Evolutionary conservation across 1,284 basidiomycete species (phyloP).

Genomic region (Tylopilus sp.): DNA sequence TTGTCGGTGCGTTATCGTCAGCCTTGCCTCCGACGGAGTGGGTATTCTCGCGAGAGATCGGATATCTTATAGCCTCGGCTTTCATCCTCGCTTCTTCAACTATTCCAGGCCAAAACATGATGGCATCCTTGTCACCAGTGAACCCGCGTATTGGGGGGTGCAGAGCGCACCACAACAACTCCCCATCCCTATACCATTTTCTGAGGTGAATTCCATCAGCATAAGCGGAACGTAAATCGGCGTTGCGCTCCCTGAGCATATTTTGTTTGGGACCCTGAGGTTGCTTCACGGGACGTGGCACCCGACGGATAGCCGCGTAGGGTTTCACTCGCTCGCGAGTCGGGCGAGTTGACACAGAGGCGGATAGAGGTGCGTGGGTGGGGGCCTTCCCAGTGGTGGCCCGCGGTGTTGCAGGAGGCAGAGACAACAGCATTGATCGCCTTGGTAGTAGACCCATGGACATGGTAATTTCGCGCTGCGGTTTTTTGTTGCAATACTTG

Average conservation of each 20-base stretch:
- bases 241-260: conserved; percentile 57
- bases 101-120: conserved; percentile 71
- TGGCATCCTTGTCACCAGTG: conserved; percentile 41
- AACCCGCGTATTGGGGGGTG: conserved; percentile 48
- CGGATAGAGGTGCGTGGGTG: neutral
- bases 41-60: conserved; percentile 8
- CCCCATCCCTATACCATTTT: conserved; percentile 64
- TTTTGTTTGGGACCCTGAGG: conserved; percentile 46
- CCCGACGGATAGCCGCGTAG: conserved; percentile 58
- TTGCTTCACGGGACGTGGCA: conserved; percentile 42
- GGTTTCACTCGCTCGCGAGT: conserved; percentile 37
- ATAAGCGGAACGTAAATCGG: conserved; percentile 56
- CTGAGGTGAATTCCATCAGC: conserved; percentile 38
- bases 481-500: conserved; percentile 74
- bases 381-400: neutral
- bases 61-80: conserved; percentile 25
- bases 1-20: neutral
- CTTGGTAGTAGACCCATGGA: conserved; percentile 49
- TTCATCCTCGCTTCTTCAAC: conserved; percentile 59
- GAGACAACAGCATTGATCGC: conserved; percentile 36
- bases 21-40: neutral
- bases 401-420: conserved; percentile 15
- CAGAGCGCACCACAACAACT: conserved; percentile 73
- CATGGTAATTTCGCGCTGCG: conserved; percentile 66
- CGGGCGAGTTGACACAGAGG: conserved; percentile 13